Conservation (phyloP, 2,329 filamentous ascomycete genomes). For the Aspergillus ruber region DNA sequence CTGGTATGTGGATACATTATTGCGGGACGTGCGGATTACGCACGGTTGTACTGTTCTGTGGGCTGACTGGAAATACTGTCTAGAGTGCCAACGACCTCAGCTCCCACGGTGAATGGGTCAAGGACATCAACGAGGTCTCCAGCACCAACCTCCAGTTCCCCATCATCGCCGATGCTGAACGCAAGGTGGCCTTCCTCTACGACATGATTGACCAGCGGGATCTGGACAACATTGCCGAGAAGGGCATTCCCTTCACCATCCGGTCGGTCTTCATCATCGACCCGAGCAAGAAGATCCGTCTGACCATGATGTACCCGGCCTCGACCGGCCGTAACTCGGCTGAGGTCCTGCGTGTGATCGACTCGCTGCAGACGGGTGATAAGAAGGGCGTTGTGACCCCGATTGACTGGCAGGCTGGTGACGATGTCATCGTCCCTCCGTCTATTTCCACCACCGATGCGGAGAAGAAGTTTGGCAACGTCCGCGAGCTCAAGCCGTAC, state of each 20-base stretch:
- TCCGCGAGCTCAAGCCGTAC: constrained; percentile 55
- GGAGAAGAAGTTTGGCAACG: constrained; percentile 76
- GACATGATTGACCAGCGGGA: constrained; percentile 83
- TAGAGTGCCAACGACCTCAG: constrained; percentile 70
- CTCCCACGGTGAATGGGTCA: constrained; percentile 79
- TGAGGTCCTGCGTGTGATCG: constrained; percentile 71
- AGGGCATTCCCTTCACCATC: constrained; percentile 76
- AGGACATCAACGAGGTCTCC: constrained; percentile 75
- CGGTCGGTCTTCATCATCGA: constrained; percentile 93
- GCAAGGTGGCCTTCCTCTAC: constrained; percentile 68
- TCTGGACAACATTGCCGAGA: constrained; percentile 70
- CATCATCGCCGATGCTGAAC: constrained; percentile 75
- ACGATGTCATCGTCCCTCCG: constrained; percentile 89
- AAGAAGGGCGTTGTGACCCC: constrained; percentile 83
- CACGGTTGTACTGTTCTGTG: neutral
- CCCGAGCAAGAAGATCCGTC: constrained; percentile 85
- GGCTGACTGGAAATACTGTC: neutral
- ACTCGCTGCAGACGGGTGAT: constrained; percentile 76
- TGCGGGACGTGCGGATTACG: neutral
- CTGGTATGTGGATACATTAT: constrained; percentile 42
- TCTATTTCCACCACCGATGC: constrained; percentile 77
- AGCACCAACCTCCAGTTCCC: constrained; percentile 66
- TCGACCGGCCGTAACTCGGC: constrained; percentile 78
- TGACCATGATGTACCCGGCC: constrained; percentile 88
- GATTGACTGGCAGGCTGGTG: constrained; percentile 82